A percentile compares a stretch with the other conserved stretches of the same genome.
Evolutionary conservation across 176 grass and related monocot genomes (phyloP).

Genomic region (Poa pratensis): DNA sequence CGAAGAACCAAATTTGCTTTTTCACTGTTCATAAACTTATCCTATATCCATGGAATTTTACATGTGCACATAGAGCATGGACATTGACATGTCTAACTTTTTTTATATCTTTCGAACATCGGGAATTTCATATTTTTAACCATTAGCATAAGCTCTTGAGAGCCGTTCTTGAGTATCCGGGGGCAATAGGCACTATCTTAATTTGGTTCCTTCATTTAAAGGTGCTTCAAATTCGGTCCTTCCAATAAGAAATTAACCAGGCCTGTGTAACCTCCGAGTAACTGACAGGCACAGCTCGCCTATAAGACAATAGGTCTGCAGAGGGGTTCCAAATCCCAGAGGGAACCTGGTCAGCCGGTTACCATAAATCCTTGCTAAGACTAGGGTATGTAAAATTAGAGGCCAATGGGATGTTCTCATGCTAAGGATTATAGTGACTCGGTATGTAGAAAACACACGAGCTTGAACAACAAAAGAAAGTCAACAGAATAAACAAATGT

Average conservation of each 20-base stretch:
- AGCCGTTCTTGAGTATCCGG: too few species aligned
- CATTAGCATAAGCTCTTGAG: too few species aligned
- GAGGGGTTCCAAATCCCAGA: background rate
- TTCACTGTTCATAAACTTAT: too few species aligned
- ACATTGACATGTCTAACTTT: too few species aligned
- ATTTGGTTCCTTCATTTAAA: background rate
- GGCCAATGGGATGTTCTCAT: background rate
- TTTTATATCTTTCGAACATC: too few species aligned
- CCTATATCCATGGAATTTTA: too few species aligned
- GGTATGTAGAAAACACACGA: slow-evolving; percentile 17
- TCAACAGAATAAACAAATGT: background rate
- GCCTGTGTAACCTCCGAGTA: background rate
- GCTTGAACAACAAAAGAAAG: background rate
- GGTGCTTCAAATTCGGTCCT: background rate
- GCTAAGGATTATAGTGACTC: slow-evolving; percentile 12
- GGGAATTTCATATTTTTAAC: too few species aligned
- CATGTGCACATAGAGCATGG: too few species aligned
- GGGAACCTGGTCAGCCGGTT: background rate
- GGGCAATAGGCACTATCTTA: slow-evolving; percentile 7
- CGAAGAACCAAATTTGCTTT: too few species aligned
- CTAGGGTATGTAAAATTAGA: slow-evolving; percentile 10
- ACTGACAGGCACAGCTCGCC: background rate
- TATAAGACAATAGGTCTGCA: background rate
- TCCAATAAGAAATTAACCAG: slow-evolving; percentile 37
- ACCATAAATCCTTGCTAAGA: background rate